These are phyloP conservation scores for Termitomyces sp. DNA, from an alignment of 768 basidiomycete genomes.

Conservation along the genomic window DNA sequence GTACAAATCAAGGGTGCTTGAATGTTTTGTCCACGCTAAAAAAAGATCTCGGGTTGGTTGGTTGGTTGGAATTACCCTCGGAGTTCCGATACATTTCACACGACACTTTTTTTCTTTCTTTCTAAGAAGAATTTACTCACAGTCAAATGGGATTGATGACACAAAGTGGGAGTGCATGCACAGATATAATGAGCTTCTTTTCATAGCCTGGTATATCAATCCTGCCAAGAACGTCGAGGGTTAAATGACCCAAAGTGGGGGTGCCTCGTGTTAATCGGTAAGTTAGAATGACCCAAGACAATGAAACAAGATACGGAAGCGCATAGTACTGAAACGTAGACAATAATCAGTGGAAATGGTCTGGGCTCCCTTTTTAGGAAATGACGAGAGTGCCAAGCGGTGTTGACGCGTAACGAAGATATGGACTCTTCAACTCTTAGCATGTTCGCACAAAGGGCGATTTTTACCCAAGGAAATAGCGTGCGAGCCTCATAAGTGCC, in stretches of 20 bases:
- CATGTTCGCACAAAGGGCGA: neutral
- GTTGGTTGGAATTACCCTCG: no score
- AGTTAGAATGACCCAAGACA: neutral
- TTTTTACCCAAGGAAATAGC: neutral
- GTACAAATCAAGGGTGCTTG: neutral
- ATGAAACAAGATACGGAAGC: neutral
- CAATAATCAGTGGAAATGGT: neutral
- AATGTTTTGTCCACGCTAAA: neutral
- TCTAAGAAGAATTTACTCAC: neutral
- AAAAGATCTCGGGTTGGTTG: no score
- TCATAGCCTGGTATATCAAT: neutral
- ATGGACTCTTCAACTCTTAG: neutral
- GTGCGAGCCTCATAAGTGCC: neutral
- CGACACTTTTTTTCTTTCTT: slow-evolving; percentile 1
- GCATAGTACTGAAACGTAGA: neutral
- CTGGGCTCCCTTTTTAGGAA: neutral
- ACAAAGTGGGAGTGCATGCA: neutral
- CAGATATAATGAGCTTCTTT: neutral
- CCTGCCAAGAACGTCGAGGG: neutral
- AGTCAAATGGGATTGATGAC: neutral
- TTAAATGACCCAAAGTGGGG: neutral
- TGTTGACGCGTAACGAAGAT: neutral
- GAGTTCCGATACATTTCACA: slow-evolving; percentile 5
- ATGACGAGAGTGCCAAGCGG: neutral
- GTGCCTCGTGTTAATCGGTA: neutral